These are phyloP conservation scores for Verticillium zaregamsianum DNA, from an alignment of 2,329 filamentous ascomycete species.

Conservation along the genomic window DNA sequence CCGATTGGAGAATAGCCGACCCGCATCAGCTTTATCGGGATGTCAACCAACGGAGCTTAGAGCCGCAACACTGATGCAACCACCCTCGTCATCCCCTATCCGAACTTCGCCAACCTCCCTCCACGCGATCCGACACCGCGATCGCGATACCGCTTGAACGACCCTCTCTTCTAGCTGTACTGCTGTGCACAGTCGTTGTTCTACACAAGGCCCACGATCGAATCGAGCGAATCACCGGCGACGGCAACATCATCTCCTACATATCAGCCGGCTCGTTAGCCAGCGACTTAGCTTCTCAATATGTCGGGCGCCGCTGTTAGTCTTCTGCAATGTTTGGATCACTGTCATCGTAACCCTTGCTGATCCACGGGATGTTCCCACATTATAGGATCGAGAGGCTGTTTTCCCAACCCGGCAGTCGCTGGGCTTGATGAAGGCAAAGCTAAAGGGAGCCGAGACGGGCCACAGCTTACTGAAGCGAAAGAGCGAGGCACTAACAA, in stretches of 20 bases:
- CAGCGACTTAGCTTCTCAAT: constrained; percentile 3
- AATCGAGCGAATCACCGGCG: too few species aligned
- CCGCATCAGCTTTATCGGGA: not conserved
- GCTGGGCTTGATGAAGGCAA: constrained; percentile 93
- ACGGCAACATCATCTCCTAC: not conserved
- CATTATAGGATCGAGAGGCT: constrained; percentile 75
- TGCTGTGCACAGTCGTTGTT: not conserved
- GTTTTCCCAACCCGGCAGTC: constrained; percentile 98
- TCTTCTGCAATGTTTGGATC: not conserved
- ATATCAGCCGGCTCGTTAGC: not conserved
- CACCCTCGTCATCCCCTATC: not conserved
- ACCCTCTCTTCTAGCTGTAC: not conserved
- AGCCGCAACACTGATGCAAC: not conserved
- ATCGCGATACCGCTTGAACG: not conserved
- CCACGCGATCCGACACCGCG: not conserved
- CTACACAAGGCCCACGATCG: too few species aligned
- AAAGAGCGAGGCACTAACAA: constrained; percentile 97
- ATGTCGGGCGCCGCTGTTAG: constrained; percentile 38
- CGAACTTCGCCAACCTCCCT: not conserved
- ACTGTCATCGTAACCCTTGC: not conserved
- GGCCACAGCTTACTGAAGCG: constrained; percentile 94
- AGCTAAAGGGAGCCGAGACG: constrained; percentile 88
- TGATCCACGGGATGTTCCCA: not conserved
- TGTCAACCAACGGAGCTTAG: not conserved
- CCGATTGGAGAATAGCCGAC: not conserved